Evolutionary conservation across 2,329 filamentous ascomycete species (phyloP).

Genomic region (Cladosporium sp.): DNA sequence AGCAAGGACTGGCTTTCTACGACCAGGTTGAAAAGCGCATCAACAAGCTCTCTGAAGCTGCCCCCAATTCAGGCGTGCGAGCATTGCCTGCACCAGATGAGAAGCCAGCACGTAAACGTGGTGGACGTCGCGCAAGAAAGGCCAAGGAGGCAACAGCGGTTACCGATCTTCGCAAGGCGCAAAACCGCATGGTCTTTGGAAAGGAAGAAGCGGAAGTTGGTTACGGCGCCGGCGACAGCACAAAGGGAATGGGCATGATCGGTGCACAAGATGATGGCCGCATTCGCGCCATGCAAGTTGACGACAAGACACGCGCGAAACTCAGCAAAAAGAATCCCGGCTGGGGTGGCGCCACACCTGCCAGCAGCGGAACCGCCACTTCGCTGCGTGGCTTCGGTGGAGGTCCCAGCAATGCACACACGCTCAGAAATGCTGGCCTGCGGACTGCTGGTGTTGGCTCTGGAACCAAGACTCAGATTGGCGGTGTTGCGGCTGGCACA

Average conservation of each 20-base stretch:
- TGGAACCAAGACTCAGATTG: conserved; percentile 36
- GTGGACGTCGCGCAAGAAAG: conserved; percentile 84
- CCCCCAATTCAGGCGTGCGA: conserved; percentile 82
- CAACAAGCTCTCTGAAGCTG: conserved; percentile 89
- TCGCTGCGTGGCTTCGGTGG: conserved; percentile 76
- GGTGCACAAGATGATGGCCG: conserved; percentile 85
- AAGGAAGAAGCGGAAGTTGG: conserved; percentile 94
- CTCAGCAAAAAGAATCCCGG: conserved; percentile 94
- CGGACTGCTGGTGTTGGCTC: conserved; percentile 76
- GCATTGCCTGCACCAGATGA: conserved; percentile 92
- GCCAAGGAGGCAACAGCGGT: conserved; percentile 96
- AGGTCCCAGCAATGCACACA: conserved; percentile 60
- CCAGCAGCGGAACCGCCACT: conserved; percentile 70
- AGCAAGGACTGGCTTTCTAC: conserved; percentile 78
- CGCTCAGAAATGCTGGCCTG: conserved; percentile 78
- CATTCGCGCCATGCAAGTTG: conserved; percentile 84
- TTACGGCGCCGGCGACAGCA: conserved; percentile 82
- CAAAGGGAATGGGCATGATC: conserved; percentile 92
- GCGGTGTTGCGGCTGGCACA: conserved; percentile 59
- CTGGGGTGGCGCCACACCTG: conserved; percentile 69
- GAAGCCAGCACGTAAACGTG: conserved; percentile 89
- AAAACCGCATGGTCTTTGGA: conserved; percentile 94
- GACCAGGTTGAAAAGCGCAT: conserved; percentile 81
- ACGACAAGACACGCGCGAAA: conserved; percentile 89
- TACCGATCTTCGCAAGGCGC: conserved; percentile 93